phyloP scores from a whole-genome alignment of 257 asterid genomes.

The Thymus quinquecostatus region DNA sequence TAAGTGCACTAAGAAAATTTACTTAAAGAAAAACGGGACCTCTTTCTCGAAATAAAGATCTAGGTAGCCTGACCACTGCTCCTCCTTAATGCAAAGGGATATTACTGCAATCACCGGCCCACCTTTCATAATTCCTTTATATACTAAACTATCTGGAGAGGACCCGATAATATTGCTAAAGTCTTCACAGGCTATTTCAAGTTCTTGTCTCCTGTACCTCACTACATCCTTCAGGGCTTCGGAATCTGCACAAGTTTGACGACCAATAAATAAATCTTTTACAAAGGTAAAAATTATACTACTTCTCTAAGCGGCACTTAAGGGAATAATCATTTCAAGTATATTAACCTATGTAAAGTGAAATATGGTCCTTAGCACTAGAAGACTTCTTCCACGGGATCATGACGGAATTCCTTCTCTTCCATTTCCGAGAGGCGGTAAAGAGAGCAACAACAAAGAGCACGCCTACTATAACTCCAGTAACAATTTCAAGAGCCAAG shows the following conservation, averaged over 20 bases:
- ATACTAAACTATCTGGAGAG: constrained; percentile 63
- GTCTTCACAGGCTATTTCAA: constrained; percentile 90
- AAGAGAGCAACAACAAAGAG: constrained; percentile 59
- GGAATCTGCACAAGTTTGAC: constrained; percentile 55
- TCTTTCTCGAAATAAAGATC: constrained; percentile 91
- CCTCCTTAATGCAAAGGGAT: constrained; percentile 76
- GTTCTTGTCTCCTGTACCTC: constrained; percentile 76
- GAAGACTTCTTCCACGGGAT: constrained; percentile 87
- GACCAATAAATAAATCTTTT: neutral
- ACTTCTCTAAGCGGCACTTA: too few species aligned
- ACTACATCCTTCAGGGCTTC: constrained; percentile 68
- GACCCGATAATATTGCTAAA: constrained; percentile 88
- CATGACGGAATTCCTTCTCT: constrained; percentile 55
- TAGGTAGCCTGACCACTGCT: constrained; percentile 72
- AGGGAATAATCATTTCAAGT: too few species aligned
- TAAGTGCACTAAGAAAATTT: constrained; percentile 2
- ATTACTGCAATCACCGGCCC: constrained; percentile 87
- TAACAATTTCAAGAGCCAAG: constrained; percentile 72
- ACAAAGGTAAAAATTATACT: neutral
- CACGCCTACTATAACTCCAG: constrained; percentile 64
- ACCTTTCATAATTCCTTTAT: constrained; percentile 80
- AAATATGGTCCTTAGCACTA: constrained; percentile 53
- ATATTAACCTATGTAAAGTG: constrained; percentile 65
- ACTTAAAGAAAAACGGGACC: constrained; percentile 36
- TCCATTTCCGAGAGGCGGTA: constrained; percentile 58